Base-by-base conservation (phyloP, 768 basidiomycete genomes). In the Rhodosporidiobolus odoratus region DNA sequence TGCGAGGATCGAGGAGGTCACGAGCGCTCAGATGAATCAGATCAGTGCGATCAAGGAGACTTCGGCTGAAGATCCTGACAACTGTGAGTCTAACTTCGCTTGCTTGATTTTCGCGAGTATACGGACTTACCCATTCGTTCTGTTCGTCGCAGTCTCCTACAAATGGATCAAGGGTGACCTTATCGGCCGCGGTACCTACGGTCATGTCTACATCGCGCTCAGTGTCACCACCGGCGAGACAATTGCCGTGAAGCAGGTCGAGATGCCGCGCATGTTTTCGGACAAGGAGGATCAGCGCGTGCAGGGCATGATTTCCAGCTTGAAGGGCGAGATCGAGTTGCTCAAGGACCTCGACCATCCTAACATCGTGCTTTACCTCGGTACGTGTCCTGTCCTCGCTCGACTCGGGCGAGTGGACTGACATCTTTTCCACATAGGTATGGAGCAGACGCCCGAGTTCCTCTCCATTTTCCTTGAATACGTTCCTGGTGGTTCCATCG, bases 211-310 rank as follows among this genome's bases (percentile, higher is more conserved):
- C 77, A 86, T 98, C 64, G 96, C 92, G 25, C 83, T 98, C 68
- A 98, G 98, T 78, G 92, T 91, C 40, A 93, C 91, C 5, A 95
- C 93, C 0, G 93, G 93, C 66, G 94, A 98, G 81, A 95, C 97
- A 91, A 93, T 98, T 76, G 96, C 96, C 25, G 96, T 99, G 73
- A 99, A 99, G 81, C 96, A 98, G 80, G 96, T 99, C 57, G 96
- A 98, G 79, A 85, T 94, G 67, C 95, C 96, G 2, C 86, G 87
- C 60, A 94, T 92, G 13, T 86, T 87, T 25, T 92, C 90, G 76
- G 96, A 99, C 81, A 90, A 89, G 80, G 89, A 86, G 73, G 93
- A 98, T 79, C 84, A 85, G 25, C 85, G 93, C 40, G 93, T 95
- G 76, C 82, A 85, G 64, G 86, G 86, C 37, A 88, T 94, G 71